These are phyloP conservation scores for Cucurbita moschata DNA, from an alignment of 306 rosid species.

Conservation along the genomic window DNA sequence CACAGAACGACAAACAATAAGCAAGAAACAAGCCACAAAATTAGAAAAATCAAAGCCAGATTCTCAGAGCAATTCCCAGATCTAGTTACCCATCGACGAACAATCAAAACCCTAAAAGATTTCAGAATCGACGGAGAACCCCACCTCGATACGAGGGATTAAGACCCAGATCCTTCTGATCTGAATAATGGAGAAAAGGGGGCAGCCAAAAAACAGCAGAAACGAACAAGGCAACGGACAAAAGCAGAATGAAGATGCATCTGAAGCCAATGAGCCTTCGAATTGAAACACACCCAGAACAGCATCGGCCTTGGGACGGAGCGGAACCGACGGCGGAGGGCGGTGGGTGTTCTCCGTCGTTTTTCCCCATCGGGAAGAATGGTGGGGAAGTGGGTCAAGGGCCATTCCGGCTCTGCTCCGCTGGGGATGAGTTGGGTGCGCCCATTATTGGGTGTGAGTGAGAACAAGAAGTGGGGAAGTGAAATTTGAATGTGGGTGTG, in stretches of 20 bases:
- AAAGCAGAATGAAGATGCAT: constrained; percentile 52
- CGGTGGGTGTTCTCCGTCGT: constrained; percentile 38
- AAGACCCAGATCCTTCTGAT: constrained; percentile 38
- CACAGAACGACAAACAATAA: background rate
- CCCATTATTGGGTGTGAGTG: constrained; percentile 27
- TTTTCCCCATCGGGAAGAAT: constrained; percentile 66
- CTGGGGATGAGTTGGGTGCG: constrained; percentile 12
- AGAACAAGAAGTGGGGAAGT: constrained; percentile 1
- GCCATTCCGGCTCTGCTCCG: constrained; percentile 23
- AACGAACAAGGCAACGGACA: constrained; percentile 53
- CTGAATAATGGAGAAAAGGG: constrained; percentile 47
- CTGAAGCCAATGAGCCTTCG: constrained; percentile 37
- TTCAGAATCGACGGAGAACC: background rate
- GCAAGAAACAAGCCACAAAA: background rate
- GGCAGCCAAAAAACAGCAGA: constrained; percentile 80
- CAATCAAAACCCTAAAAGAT: background rate
- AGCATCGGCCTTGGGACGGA: constrained; percentile 23
- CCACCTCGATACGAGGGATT: constrained; percentile 52
- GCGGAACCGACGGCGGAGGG: constrained; percentile 20
- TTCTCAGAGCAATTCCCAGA: constrained; percentile 19
- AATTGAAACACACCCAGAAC: constrained; percentile 28
- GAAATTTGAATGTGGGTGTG: constrained; percentile 6
- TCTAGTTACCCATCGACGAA: constrained; percentile 21
- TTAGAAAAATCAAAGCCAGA: background rate
- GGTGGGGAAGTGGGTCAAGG: constrained; percentile 27